Conservation (phyloP, 805 yeast genomes). For the Suhomyces sp. region DNA sequence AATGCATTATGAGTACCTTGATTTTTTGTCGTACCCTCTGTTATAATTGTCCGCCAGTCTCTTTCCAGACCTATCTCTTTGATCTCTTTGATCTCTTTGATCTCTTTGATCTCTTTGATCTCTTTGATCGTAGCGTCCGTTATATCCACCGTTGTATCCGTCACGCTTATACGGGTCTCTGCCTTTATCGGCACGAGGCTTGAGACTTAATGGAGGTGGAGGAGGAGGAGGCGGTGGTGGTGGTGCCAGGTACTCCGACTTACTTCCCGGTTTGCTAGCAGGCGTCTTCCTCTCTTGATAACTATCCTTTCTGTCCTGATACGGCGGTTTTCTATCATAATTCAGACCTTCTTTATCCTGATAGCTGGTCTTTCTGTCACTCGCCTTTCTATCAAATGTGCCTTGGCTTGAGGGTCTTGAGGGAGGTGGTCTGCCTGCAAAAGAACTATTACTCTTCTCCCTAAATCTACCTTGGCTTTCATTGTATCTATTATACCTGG, state of each 20-base stretch:
- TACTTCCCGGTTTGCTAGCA: not conserved
- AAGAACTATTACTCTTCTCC: not conserved
- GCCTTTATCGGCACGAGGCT: slow-evolving; percentile 8
- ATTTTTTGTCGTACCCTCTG: slow-evolving; percentile 26
- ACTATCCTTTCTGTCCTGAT: not conserved
- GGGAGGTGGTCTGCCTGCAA: not conserved
- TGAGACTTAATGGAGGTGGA: slow-evolving; percentile 17
- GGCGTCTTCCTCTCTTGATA: not conserved
- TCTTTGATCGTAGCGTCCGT: slow-evolving; percentile 14
- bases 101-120: slow-evolving; percentile 7
- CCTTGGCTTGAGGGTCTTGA: not conserved
- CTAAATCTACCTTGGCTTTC: slow-evolving; percentile 3
- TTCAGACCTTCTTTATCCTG: not conserved
- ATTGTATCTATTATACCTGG: slow-evolving; percentile 7
- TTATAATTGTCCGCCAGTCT: slow-evolving; percentile 3
- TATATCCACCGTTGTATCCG: slow-evolving; percentile 2
- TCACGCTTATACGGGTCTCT: slow-evolving; percentile 6
- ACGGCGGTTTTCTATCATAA: not conserved
- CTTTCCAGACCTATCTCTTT: slow-evolving; percentile 1
- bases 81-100: slow-evolving; percentile 4
- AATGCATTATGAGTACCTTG: slow-evolving; percentile 17
- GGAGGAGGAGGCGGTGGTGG: slow-evolving; percentile 24
- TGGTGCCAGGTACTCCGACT: not conserved
- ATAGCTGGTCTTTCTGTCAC: not conserved
- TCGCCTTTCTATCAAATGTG: not conserved